Evolutionary conservation across 1,284 basidiomycete species (phyloP), one percentile per base, ranked within the genome.

Genomic region (Lentinus polychrous): DNA sequence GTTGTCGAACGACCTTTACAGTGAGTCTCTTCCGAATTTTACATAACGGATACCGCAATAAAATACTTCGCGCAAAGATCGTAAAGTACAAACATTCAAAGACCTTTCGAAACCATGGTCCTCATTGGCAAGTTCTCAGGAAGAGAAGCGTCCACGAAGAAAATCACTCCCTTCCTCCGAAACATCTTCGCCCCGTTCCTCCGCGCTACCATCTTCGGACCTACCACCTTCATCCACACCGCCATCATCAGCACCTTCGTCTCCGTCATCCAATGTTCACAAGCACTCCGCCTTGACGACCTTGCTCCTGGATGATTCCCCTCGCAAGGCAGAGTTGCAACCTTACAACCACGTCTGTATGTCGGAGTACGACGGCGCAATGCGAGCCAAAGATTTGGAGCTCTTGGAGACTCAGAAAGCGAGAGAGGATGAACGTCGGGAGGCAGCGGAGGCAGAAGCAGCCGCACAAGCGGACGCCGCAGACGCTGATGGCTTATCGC

Each of bases 331-430:
- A 0, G 72, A 70, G 15, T 67, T 88, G 24, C 91, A 94, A 59
- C 91, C 90, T 0, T 86, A 76, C 68, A 91, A 87, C 59, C 88
- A 91, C 57, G 65, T 91, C 14, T 86, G 81, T 57, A 74, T 91
- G 50, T 70, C 69, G 1, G 88, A 91, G 59, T 91, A 90, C 58
- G 68, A 72, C 8, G 64, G 64, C 1, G 60, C 63, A 3, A 65
- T 66, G 56, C 72, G 82, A 11, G 64, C 63, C 18, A 56, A 54
- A 12, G 83, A 85, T 59, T 49, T 82, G 14, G 63, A 55, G 10
- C 52, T 53, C 18, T 47, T 68, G 31, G 51, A 54, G 51, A 51
- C 51, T 18, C 53, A 55, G 43, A 52, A 51, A 33, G 50, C 8
- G 7, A 45, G 31, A 45, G 53, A 48, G 12, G 36, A 39, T 0